Evolutionary conservation across 2,329 filamentous ascomycete species (phyloP), one percentile per base, ranked within the genome.

Genomic region (Colletotrichum godetiae): DNA sequence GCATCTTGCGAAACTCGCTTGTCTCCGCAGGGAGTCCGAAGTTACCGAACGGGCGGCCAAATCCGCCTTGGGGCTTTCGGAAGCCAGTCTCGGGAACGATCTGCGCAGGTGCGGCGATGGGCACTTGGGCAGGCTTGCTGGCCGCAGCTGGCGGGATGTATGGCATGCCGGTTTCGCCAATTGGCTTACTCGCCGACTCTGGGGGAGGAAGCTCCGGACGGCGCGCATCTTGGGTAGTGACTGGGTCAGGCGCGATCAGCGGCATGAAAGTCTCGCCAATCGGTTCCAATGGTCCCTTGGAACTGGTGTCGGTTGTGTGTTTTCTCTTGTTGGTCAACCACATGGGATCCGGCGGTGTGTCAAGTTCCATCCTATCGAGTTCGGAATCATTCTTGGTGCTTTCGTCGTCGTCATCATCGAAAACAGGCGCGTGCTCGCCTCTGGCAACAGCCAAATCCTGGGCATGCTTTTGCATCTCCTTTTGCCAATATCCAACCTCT

Each of bases 381-480:
- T 84, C 83, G n/a, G 83, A 83, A 68, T 85, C 83, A 63, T 83
- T 63, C n/a, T 69, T 53, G 11, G 31, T 27, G 27, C 61, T 64
- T 11, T 75, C 74, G 1, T 73, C 73, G 11, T 76, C 73, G n/a
- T 81, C 73, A n/a, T 81, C 77, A 22, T 82, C 76, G 19, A 73
- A 72, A 12, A 69, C 67, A 10, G 68, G 73, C 8, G 62, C 67
- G 22, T 71, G 73, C 24, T 76, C 75, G 49, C 72, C 75, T 71
- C 84, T 83, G 55, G 87, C 86, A 76, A 87, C 83, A 74, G 91
- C 88, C 61, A 92, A 81, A 77, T 92, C 86, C 76, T 94, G 90
- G 64, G 92, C 93, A 81, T 96, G 93, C 77, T 92, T 89, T 77
- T 94, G 93, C 93, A 97, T 94, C 77, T 95, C 92, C 78, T 92